Evolutionary conservation across 2,329 filamentous ascomycete species (phyloP), one percentile per base, ranked within the genome.

Genomic region (Fusarium virguliforme): DNA sequence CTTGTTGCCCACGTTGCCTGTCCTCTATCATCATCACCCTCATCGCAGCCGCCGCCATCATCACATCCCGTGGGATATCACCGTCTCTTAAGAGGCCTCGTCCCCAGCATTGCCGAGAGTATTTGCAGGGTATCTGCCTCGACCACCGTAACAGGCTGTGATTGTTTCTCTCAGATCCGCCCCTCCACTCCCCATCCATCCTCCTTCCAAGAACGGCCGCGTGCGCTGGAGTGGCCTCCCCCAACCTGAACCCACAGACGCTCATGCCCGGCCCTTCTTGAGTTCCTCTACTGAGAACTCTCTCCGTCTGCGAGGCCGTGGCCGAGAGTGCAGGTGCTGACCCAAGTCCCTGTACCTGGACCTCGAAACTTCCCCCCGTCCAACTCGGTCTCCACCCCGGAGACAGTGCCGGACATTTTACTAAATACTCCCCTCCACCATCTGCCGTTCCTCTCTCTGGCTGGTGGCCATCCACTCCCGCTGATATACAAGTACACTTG

Each of bases 181-280:
- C 74, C 74, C 71, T 75, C 74, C 75, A 72, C 68, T 63, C 71
- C 67, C 67, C 65, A 66, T 79, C 68, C 65, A 66, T 79, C 81
- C 83, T 85, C 83, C 84, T 86, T 85, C 84, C 84, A 80, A 84
- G 82, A 83, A 80, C 77, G 83, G 83, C 80, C 80, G 80, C 81
- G 81, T 82, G 79, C 81, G 80, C 80, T 82, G 79, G 72, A 73
- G 72, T 69, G 70, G 72, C 68, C 67, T 75, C 63, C 67, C 64
- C 41, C 18, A 18, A 18, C 18, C 18, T 18, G 18, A 75, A 70
- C 67, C 73, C 72, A 71, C 76, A 73, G 73, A 68, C 71, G 68
- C 60, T 69, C 57, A 63, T 73, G 65, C 62, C 75, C 60, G 71
- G 71, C 69, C 64, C 70, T 75, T 75, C 70, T 74, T 70, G 54